A percentile compares a stretch with the other conserved stretches of the same genome.
Evolutionary conservation across 352 stramenopile species (phyloP).

Genomic region (Pythium pyrilobum): DNA sequence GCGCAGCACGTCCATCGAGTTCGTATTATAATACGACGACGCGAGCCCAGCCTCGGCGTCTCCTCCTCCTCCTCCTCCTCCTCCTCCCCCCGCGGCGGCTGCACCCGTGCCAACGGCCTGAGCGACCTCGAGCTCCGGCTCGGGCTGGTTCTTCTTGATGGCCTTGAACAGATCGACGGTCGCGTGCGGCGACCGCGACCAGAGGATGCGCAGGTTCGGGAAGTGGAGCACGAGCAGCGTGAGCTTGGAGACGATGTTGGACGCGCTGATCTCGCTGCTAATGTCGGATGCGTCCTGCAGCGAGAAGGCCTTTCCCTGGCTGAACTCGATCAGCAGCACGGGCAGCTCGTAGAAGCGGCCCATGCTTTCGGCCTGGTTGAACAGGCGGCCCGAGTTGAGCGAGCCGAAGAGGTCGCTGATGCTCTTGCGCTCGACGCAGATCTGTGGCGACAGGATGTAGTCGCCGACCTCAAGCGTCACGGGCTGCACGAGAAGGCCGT

Average conservation of each 20-base stretch:
- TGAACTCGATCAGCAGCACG: slow-evolving; percentile 96
- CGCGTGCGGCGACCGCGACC: slow-evolving; percentile 91
- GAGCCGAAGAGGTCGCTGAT: slow-evolving; percentile 95
- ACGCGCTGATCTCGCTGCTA: slow-evolving; percentile 88
- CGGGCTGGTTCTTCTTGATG: slow-evolving; percentile 78
- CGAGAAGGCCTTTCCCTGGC: slow-evolving; percentile 81
- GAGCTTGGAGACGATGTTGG: slow-evolving; percentile 94
- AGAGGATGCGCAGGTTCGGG: slow-evolving; percentile 92
- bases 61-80: background rate
- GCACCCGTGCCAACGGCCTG: slow-evolving; percentile 52
- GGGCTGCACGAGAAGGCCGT: slow-evolving; percentile 90
- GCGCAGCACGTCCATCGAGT: slow-evolving; percentile 92
- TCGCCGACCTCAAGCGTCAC: slow-evolving; percentile 96
- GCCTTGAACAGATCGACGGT: slow-evolving; percentile 85
- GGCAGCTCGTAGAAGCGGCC: slow-evolving; percentile 82
- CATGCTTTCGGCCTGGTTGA: slow-evolving; percentile 91
- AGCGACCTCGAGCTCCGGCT: slow-evolving; percentile 75
- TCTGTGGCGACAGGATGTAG: slow-evolving; percentile 96
- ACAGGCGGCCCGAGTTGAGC: slow-evolving; percentile 94
- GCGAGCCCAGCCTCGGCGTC: slow-evolving; percentile 63
- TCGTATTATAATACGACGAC: slow-evolving; percentile 82
- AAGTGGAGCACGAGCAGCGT: slow-evolving; percentile 93
- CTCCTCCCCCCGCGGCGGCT: background rate
- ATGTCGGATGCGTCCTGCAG: slow-evolving; percentile 89
- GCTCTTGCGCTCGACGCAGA: slow-evolving; percentile 97